phyloP scores from a whole-genome alignment of 2,329 filamentous ascomycete species.

The Fusarium sacchari region DNA sequence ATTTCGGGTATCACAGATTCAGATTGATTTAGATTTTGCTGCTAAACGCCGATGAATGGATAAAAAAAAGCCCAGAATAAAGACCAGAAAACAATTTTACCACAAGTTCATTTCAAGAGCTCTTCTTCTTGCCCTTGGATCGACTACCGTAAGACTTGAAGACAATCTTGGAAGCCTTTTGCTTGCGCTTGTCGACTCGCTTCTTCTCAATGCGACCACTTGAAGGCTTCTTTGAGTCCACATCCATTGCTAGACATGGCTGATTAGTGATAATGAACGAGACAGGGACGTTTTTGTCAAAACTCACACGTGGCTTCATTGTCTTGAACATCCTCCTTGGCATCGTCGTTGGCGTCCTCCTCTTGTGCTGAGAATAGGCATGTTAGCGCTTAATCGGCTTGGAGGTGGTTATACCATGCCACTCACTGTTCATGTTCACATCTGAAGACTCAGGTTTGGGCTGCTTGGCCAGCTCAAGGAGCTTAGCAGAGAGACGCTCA shows the following conservation, averaged over 20 bases:
- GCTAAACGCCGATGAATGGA: conserved; percentile 31
- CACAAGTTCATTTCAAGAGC: conserved; percentile 4
- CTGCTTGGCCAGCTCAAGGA: conserved; percentile 81
- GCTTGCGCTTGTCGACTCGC: conserved; percentile 66
- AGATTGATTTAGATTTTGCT: conserved; percentile 45
- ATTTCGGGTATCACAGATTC: conserved; percentile 44
- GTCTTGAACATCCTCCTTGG: conserved; percentile 46
- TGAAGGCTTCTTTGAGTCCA: conserved; percentile 60
- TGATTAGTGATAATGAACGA: conserved; percentile 19
- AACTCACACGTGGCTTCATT: conserved; percentile 42
- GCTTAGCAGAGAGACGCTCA: conserved; percentile 85
- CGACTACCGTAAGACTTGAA: conserved; percentile 68
- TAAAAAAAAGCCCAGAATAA: conserved; percentile 21
- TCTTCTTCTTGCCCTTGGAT: conserved; percentile 57
- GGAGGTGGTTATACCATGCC: neutral
- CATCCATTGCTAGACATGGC: conserved; percentile 61
- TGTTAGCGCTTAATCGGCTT: conserved; percentile 8
- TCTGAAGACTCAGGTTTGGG: conserved; percentile 72
- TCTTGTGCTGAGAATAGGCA: conserved; percentile 38
- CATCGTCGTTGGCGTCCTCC: conserved; percentile 42
- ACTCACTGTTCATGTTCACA: conserved; percentile 58
- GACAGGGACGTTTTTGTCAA: neutral
- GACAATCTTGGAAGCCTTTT: conserved; percentile 66
- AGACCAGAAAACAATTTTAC: conserved; percentile 24
- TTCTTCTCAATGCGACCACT: conserved; percentile 57